phyloP scores from a whole-genome alignment of 805 yeast genomes.

The Hanseniaspora hatyaiensis region DNA sequence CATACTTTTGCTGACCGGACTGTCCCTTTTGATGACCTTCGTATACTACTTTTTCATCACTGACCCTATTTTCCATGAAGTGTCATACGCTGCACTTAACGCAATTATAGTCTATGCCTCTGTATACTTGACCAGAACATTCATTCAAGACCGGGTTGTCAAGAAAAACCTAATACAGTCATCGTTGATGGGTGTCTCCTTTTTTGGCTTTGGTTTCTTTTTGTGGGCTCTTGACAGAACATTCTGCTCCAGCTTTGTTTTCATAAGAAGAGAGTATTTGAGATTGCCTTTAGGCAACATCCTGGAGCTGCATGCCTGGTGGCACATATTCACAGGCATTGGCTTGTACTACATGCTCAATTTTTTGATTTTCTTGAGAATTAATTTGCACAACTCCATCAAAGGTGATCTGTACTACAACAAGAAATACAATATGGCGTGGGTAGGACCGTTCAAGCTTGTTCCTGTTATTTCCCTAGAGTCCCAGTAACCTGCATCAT shows the following conservation, averaged over 20 bases:
- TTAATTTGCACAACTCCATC: slow-evolving; percentile 49
- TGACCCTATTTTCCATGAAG: slow-evolving; percentile 82
- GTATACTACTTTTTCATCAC: slow-evolving; percentile 49
- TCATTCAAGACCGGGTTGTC: slow-evolving; percentile 42
- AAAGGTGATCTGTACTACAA: slow-evolving; percentile 10
- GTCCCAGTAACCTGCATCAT: no score
- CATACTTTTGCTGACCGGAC: slow-evolving; percentile 30
- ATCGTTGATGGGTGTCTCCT: slow-evolving; percentile 46
- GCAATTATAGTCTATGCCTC: slow-evolving; percentile 59
- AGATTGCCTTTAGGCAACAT: slow-evolving; percentile 69
- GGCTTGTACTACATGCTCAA: slow-evolving; percentile 81
- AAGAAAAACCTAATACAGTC: slow-evolving; percentile 42
- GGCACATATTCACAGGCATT: slow-evolving; percentile 80
- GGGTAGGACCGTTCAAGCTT: not conserved
- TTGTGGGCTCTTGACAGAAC: slow-evolving; percentile 86
- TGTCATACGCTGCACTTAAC: slow-evolving; percentile 69
- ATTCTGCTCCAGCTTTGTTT: slow-evolving; percentile 50
- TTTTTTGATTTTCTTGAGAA: slow-evolving; percentile 62
- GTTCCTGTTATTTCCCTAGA: no score
- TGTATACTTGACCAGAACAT: slow-evolving; percentile 36
- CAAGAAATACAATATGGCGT: not conserved
- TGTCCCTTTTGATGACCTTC: slow-evolving; percentile 4
- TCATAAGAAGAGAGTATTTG: slow-evolving; percentile 53
- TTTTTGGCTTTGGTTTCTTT: slow-evolving; percentile 63
- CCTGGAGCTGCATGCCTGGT: slow-evolving; percentile 93